Evolutionary conservation across 2,329 filamentous ascomycete species (phyloP).

Genomic region (Dactylellina cionopaga): DNA sequence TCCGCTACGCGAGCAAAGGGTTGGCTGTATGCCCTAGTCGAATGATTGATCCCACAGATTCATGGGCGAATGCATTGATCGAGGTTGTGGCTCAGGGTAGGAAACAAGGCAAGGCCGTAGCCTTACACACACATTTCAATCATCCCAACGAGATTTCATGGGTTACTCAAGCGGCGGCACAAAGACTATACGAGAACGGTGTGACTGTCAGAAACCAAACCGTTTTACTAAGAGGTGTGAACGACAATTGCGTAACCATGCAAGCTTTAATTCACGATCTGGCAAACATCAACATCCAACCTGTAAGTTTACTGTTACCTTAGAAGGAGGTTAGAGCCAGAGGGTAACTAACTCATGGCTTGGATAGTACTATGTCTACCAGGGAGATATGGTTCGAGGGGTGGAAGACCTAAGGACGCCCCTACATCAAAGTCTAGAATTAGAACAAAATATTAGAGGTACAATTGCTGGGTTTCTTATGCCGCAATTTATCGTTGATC

Average conservation of each 20-base stretch:
- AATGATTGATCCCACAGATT: conserved; percentile 66
- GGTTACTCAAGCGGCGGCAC: conserved; percentile 67
- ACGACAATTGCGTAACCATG: conserved; percentile 68
- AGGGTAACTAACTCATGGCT: conserved; percentile 3
- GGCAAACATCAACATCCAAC: conserved; percentile 68
- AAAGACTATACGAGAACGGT: conserved; percentile 65
- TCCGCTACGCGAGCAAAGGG: conserved; percentile 72
- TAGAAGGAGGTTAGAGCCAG: neutral
- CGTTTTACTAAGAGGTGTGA: conserved; percentile 70
- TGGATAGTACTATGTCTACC: conserved; percentile 72
- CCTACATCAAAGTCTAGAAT: conserved; percentile 68
- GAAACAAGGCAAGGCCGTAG: conserved; percentile 69
- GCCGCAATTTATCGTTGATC: conserved; percentile 72
- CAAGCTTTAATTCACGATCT: conserved; percentile 66
- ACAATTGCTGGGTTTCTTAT: conserved; percentile 72
- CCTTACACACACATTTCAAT: conserved; percentile 74
- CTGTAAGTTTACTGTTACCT: no score
- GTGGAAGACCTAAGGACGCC: conserved; percentile 73
- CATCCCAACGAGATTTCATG: conserved; percentile 72
- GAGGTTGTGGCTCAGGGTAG: conserved; percentile 66
- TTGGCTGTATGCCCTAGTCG: conserved; percentile 70
- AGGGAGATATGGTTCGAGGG: conserved; percentile 71
- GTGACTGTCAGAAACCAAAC: conserved; percentile 71
- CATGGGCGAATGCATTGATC: conserved; percentile 67
- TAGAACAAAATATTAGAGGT: conserved; percentile 70